Percentiles rank a stretch among this genome's conserved stretches.
Conservation (phyloP, 352 stramenopile species). For the Phytophthora fragariaefolia region DNA sequence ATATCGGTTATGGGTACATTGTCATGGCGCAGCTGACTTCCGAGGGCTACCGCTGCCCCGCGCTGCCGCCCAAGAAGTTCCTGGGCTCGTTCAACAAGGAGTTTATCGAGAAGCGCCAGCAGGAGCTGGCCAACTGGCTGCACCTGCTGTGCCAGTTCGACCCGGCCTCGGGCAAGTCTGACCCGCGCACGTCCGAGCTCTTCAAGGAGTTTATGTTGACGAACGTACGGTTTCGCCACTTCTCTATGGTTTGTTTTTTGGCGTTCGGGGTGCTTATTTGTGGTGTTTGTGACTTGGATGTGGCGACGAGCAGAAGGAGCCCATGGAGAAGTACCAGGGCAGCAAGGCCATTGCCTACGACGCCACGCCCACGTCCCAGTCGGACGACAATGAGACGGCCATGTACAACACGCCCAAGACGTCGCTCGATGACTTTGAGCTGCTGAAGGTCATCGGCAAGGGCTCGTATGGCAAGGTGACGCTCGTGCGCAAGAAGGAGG, state of each 20-base stretch:
- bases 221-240: slow-evolving; percentile 49
- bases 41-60: slow-evolving; percentile 80
- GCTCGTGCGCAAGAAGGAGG: slow-evolving; percentile 86
- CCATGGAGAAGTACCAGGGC: slow-evolving; percentile 65
- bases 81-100: slow-evolving; percentile 90
- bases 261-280: not conserved
- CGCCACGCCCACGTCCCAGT: slow-evolving; percentile 39
- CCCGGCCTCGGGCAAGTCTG: slow-evolving; percentile 57
- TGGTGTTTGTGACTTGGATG: slow-evolving; percentile 13
- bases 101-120: slow-evolving; percentile 90
- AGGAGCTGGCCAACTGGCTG: slow-evolving; percentile 89
- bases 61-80: slow-evolving; percentile 90
- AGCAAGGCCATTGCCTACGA: slow-evolving; percentile 48
- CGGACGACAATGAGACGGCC: slow-evolving; percentile 39
- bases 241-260: not conserved
- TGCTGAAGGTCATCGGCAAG: slow-evolving; percentile 93
- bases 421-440: slow-evolving; percentile 92
- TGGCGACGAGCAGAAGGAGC: slow-evolving; percentile 63
- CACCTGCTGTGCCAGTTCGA: slow-evolving; percentile 84
- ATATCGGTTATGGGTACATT: slow-evolving; percentile 16
- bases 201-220: slow-evolving; percentile 84
- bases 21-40: slow-evolving; percentile 48
- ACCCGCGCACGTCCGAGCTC: slow-evolving; percentile 74
- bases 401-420: slow-evolving; percentile 91
- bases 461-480: slow-evolving; percentile 93